phyloP scores from a whole-genome alignment of 768 basidiomycete genomes.

The Lactarius sp. region DNA sequence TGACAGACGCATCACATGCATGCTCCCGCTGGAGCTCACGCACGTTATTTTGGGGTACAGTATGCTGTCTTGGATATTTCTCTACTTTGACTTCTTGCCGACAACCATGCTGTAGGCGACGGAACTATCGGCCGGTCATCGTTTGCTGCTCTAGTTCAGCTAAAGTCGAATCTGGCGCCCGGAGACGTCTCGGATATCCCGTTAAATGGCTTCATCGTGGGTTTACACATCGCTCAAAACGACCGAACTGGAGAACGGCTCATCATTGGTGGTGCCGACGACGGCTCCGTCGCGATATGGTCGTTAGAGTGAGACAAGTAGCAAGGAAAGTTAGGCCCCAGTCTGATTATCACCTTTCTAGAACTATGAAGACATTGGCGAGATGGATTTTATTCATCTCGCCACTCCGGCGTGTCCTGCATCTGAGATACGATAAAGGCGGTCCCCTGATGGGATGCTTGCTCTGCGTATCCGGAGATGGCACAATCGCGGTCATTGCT shows the following conservation, averaged over 20 bases:
- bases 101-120: constrained; percentile 27
- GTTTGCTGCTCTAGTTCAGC: constrained; percentile 24
- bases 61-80: neutral
- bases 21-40: constrained; percentile 51
- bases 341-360: constrained; percentile 30
- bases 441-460: constrained; percentile 63
- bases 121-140: constrained; percentile 32
- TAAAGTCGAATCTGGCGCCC: constrained; percentile 27
- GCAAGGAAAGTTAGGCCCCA: neutral
- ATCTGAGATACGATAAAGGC: constrained; percentile 46
- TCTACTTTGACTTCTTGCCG: neutral
- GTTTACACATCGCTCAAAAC: constrained; percentile 54
- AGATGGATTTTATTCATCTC: constrained; percentile 71
- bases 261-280: constrained; percentile 70
- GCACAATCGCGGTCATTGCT: constrained; percentile 76
- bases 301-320: constrained; percentile 46
- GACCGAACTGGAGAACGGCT: constrained; percentile 54
- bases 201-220: constrained; percentile 44
- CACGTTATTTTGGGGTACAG: constrained; percentile 60
- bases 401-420: constrained; percentile 55
- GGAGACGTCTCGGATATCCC: constrained; percentile 42
- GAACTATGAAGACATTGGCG: constrained; percentile 60
- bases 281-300: constrained; percentile 78
- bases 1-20: constrained; percentile 24
- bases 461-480: constrained; percentile 70